A percentile compares a stretch with the other conserved stretches of the same genome.
phyloP scores from a whole-genome alignment of 805 yeast species.

The Yamadazyma endophytica region DNA sequence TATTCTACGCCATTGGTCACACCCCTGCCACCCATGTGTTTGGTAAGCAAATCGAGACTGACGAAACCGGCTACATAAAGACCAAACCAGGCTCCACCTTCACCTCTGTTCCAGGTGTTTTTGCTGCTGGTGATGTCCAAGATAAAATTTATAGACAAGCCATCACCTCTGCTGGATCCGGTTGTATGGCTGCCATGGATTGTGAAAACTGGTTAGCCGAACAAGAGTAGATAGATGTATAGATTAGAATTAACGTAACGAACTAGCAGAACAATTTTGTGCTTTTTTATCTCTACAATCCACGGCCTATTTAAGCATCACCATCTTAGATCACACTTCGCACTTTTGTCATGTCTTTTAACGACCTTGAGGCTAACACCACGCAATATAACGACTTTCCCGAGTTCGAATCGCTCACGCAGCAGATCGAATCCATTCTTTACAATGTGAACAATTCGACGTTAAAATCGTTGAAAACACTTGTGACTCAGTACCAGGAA shows the following conservation, averaged over 20 bases:
- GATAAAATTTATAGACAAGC: conserved; percentile 98
- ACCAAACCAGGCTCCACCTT: conserved; percentile 86
- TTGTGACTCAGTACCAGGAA: conserved; percentile 19
- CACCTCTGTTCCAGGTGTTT: conserved; percentile 86
- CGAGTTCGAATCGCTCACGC: conserved; percentile 31
- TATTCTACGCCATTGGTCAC: conserved; percentile 98
- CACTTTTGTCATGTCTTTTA: conserved; percentile 34
- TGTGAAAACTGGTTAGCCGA: conserved; percentile 82
- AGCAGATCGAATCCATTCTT: conserved; percentile 27
- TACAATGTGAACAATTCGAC: conserved; percentile 25
- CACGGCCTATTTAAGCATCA: too few species aligned
- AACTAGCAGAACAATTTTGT: too few species aligned
- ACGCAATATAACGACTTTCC: conserved; percentile 35
- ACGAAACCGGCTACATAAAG: conserved; percentile 82
- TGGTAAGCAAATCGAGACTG: conserved; percentile 72
- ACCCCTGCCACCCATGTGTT: conserved; percentile 89
- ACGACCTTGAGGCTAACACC: conserved; percentile 14
- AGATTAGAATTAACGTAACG: too few species aligned
- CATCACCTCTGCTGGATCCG: conserved; percentile 98
- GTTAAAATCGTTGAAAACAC: conserved; percentile 16
- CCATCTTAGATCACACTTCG: too few species aligned
- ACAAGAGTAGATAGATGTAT: conserved; percentile 11
- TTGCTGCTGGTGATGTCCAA: conserved; percentile 99
- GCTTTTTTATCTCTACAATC: too few species aligned
- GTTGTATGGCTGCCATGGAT: conserved; percentile 99